Evolutionary conservation across 345 rosid genomes (phyloP), one percentile per base, ranked within the genome.

Genomic region (Ceriops tagal): DNA sequence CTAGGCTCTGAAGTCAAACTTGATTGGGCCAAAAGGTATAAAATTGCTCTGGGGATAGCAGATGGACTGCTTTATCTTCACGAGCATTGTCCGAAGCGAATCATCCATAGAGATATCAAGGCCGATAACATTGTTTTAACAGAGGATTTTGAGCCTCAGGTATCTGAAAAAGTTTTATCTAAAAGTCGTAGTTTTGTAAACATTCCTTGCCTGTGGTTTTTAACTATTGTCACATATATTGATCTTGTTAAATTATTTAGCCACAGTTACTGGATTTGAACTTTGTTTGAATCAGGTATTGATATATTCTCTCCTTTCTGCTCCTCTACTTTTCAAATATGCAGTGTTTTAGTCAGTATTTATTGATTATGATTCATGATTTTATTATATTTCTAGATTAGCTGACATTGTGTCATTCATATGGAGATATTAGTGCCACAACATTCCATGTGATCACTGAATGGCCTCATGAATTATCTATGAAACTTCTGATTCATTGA

Each of bases 91-190:
- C 87, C 80, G 51, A 91, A 80, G 77, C 76, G 98, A 74, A 91
- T 93, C 82, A 93, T 93, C 77, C 98, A 93, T 71, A 81, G 98
- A 77, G 98, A 93, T 75, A 93, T 93, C 68, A 93, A 93, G 84
- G 89, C 87, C 13, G 98, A 93, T 72, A 93, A 91, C 73, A 89
- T 93, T 77, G 91, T 93, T 65, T 96, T 93, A 62, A 85, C 97
- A 0, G 89, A 89, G 62, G 88, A 91, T 75, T 93, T 85, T 71
- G 92, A 83, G 81, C 90, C 98, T 71, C 95, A 93, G 91, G 95
- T 89, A 86, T 60, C 49, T 15, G 18, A 43, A 43, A 43, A 39
- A 43, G 3, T 3, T 11, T 43, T 43, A 18, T 43, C 49, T 13
- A 3, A 43, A 43, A 43, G 49, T 18, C 0, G 19, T 43, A 43